Base-by-base conservation (phyloP, 1,284 basidiomycete species). In the Vanrija humicola region DNA sequence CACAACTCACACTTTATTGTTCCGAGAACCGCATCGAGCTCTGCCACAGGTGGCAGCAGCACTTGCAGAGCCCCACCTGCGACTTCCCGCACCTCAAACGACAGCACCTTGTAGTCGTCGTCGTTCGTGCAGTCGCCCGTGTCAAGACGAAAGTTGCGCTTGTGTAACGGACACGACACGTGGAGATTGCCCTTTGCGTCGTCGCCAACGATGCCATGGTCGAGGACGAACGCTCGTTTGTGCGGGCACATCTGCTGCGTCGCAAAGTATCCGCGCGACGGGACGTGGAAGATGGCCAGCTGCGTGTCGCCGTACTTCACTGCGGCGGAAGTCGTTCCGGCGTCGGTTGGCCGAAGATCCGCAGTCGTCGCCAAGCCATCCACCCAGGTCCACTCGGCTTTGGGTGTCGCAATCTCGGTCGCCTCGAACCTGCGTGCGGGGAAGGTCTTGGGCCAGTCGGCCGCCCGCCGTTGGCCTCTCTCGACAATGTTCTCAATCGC, bases 301-400 rank as follows among this genome's bases (percentile, higher is more conserved):
- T 88, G 86, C 6, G 82, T 83, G 64, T 88, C 85, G 1, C 86
- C 85, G 64, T 87, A 86, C 59, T 84, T 84, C 51, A 88, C 79
- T 2, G 84, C 85, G 9, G 78, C 82, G 10, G 76, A 78, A 5
- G 79, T 82, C 1, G 80, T 81, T 19, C 78, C 76, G 10, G 9
- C 21, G 8, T 79, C 80, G 3, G 81, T 79, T 0, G 75, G 74
- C n/a, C 73, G 74, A 46, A 89, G 72, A 63, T 88, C 85, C 7
- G 72, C 69, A 38, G 79, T 71, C 25, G 71, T 78, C 9, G 82
- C 84, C 28, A 88, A 74, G 76, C 34, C 34, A 3, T 5, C 34
- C 9, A 79, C 69, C 85, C 86, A 89, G 53, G 75, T 76, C 87
- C 86, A 89, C 28, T 82, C 67, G 2, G 73, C 70, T 52, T 81